Evolutionary conservation across 352 stramenopile genomes (phyloP).

Genomic region (Thalassiosira mediterranea): DNA sequence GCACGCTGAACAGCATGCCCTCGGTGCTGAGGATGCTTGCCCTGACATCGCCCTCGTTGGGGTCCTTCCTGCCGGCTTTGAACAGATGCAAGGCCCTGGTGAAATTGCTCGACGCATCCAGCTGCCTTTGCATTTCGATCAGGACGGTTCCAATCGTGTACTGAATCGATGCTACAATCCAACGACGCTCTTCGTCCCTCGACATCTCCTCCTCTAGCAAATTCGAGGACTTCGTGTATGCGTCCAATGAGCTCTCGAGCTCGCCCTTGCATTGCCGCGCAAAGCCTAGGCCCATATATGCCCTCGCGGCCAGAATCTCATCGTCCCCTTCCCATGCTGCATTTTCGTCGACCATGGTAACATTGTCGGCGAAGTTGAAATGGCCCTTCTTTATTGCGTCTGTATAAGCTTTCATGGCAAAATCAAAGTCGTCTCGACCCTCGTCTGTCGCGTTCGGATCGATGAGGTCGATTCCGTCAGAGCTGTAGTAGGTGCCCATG

Average conservation of each 20-base stretch:
- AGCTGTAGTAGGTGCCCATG: slow-evolving; percentile 26
- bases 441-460: slow-evolving; percentile 27
- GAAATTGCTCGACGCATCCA: slow-evolving; percentile 57
- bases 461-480: slow-evolving; percentile 44
- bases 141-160: slow-evolving; percentile 70
- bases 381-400: slow-evolving; percentile 54
- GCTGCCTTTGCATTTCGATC: slow-evolving; percentile 70
- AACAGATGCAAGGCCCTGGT: slow-evolving; percentile 52
- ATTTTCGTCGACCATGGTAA: slow-evolving; percentile 6
- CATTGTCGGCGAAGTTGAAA: slow-evolving; percentile 34
- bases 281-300: slow-evolving; percentile 62
- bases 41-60: slow-evolving; percentile 7
- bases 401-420: slow-evolving; percentile 42
- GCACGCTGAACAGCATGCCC: slow-evolving; percentile 56
- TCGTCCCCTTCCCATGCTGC: slow-evolving; percentile 37
- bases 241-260: slow-evolving; percentile 46
- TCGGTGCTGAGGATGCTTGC: slow-evolving; percentile 55
- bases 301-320: slow-evolving; percentile 43
- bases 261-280: slow-evolving; percentile 49
- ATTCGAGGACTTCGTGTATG: slow-evolving; percentile 45
- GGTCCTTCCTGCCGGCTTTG: slow-evolving; percentile 11
- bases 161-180: slow-evolving; percentile 29
- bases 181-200: not conserved
- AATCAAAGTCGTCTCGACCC: slow-evolving; percentile 57
- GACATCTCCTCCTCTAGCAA: slow-evolving; percentile 46